Evolutionary conservation across 345 rosid genomes (phyloP).

Genomic region (Populus simonii): DNA sequence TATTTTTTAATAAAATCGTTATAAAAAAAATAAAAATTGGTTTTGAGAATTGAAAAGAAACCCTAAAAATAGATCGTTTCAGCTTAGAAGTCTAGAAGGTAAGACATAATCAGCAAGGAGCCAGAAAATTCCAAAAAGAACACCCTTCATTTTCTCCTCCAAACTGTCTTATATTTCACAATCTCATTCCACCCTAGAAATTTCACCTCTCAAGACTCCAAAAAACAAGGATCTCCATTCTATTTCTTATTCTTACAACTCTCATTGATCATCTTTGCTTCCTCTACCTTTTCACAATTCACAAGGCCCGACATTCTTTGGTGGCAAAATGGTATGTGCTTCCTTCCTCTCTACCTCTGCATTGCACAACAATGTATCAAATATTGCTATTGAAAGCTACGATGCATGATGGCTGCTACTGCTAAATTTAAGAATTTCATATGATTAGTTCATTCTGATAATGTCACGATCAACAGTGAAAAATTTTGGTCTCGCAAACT

Average conservation of each 20-base stretch:
- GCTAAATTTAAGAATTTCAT: neutral
- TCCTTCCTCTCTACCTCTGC: neutral
- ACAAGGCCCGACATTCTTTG: constrained; percentile 10
- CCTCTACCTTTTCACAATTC: constrained; percentile 9
- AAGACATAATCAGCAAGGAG: constrained; percentile 13
- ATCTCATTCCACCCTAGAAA: neutral
- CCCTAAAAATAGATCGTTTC: neutral
- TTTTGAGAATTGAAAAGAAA: no score
- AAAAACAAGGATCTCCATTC: constrained; percentile 23
- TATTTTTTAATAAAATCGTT: no score
- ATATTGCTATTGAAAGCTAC: neutral
- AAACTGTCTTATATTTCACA: constrained; percentile 7
- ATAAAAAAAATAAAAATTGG: no score
- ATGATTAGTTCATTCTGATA: neutral
- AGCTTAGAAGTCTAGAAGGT: neutral
- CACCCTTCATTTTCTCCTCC: constrained; percentile 16
- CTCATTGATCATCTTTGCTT: constrained; percentile 15
- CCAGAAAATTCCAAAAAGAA: neutral
- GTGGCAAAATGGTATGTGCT: constrained; percentile 38
- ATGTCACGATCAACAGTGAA: no score
- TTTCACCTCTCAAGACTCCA: constrained; percentile 21
- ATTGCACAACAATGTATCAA: neutral
- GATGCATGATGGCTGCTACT: neutral
- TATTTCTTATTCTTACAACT: constrained; percentile 18
- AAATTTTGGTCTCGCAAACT: no score